Evolutionary conservation across 768 basidiomycete genomes (phyloP), one percentile per base, ranked within the genome.

Genomic region (Leucosporidium creatinivorum): DNA sequence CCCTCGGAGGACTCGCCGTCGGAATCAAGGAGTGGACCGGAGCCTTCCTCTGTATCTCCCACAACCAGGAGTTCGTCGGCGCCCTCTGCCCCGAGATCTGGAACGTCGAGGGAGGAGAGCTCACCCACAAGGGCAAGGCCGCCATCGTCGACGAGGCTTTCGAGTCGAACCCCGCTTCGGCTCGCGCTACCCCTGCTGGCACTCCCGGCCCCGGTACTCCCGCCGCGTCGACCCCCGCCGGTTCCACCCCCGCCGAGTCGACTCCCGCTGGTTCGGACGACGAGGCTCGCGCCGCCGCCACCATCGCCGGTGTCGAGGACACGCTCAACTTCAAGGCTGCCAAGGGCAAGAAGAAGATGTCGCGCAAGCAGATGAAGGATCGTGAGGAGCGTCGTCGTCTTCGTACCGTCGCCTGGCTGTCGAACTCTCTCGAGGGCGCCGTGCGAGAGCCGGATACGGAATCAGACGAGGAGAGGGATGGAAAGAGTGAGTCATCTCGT

Each of bases 21-120:
- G 93, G 94, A 54, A 97, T 97, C 80, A 87, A 85, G 70, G 90
- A 94, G 70, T 97, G 94, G 93, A 85, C 85, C 57, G 93, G 94
- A 65, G 92, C 89, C 54, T 89, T 93, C 48, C 87, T 92, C 75
- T 96, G 96, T 81, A 97, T 97, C 77, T 96, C 92, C 39, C 94
- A 96, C 82, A 62, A 30, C 30, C 63, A 55, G 65, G 68, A 76
- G 70, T 77, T 77, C 71, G 76, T 79, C 62, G 69, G 75, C 58
- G 77, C 76, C 36, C 73, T 78, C 36, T 78, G 74, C 66, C 73
- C 74, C 15, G 93, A 97, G 80, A 93, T 93, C 71, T 98, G 94
- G 93, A 84, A 93, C 75, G 85, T 98, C 74, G 91, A 93, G 59
- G 85, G 78, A 59, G 93, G 93, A 17, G 84, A 84, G 33, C 82